Conservation (phyloP, 345 rosid genomes). For the Populus deltoides region DNA sequence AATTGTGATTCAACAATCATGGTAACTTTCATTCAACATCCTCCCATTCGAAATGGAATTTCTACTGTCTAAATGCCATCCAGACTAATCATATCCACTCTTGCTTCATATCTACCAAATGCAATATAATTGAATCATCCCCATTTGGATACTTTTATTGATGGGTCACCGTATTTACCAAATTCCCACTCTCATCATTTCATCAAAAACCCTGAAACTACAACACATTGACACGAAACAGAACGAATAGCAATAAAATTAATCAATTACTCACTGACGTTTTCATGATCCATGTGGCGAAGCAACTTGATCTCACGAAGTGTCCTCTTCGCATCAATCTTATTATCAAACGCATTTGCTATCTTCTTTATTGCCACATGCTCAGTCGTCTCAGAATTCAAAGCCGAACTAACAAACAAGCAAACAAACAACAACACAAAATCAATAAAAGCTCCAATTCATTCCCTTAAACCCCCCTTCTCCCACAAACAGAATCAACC, state of each 20-base stretch:
- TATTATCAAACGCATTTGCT: slow-evolving; percentile 71
- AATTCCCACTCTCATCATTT: not conserved
- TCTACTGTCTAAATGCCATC: not conserved
- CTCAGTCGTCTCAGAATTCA: slow-evolving; percentile 77
- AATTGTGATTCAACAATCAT: not conserved
- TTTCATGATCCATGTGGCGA: slow-evolving; percentile 94
- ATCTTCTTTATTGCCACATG: slow-evolving; percentile 88
- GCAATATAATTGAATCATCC: not conserved
- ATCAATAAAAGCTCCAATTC: not conserved
- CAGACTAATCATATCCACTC: not conserved
- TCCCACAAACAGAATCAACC: not conserved
- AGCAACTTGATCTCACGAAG: slow-evolving; percentile 97
- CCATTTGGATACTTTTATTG: not conserved
- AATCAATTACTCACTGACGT: slow-evolving; percentile 59
- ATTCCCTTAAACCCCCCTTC: not conserved
- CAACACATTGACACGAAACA: not conserved
- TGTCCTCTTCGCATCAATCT: slow-evolving; percentile 82
- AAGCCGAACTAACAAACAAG: slow-evolving; percentile 44
- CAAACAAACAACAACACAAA: not conserved
- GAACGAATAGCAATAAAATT: not conserved
- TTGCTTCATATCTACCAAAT: not conserved
- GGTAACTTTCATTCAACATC: too few species aligned
- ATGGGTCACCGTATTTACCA: not conserved
- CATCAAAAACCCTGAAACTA: not conserved
- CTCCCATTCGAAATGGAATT: not conserved